Conservation (phyloP, 306 rosid species). For the Alnus glutinosa region DNA sequence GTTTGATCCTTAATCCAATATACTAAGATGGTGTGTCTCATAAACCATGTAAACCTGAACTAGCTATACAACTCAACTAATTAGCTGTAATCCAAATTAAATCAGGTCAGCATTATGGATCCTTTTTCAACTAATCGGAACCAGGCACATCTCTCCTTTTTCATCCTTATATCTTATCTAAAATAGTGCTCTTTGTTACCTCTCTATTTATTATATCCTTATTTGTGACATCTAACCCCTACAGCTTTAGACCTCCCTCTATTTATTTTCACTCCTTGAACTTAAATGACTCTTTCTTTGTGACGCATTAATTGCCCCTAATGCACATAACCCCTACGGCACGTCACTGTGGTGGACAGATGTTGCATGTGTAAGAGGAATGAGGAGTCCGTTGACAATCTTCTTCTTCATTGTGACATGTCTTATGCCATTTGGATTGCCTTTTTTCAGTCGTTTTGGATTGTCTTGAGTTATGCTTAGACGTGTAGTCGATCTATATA, state of each 20-base stretch:
- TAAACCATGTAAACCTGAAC: neutral
- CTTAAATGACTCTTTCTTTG: neutral
- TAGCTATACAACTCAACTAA: neutral
- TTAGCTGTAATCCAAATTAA: neutral
- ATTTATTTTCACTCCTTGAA: neutral
- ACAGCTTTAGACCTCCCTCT: neutral
- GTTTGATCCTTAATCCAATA: neutral
- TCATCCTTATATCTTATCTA: neutral
- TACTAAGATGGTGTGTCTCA: too few species aligned
- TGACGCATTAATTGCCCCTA: neutral
- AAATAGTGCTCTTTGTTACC: neutral
- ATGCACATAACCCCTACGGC: neutral
- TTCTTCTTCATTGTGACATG: too few species aligned
- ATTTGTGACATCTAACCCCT: neutral
- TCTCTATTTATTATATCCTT: neutral
- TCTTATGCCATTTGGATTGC: too few species aligned
- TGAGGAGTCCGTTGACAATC: too few species aligned
- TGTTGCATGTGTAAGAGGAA: too few species aligned
- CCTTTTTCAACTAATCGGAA: neutral
- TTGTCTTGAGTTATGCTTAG: too few species aligned
- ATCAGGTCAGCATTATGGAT: neutral
- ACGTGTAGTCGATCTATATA: too few species aligned
- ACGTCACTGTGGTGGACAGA: too few species aligned
- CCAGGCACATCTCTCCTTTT: neutral
- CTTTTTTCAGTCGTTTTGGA: too few species aligned